Evolutionary conservation across 2,329 filamentous ascomycete species (phyloP).

Genomic region (Diplodia scrobiculata): DNA sequence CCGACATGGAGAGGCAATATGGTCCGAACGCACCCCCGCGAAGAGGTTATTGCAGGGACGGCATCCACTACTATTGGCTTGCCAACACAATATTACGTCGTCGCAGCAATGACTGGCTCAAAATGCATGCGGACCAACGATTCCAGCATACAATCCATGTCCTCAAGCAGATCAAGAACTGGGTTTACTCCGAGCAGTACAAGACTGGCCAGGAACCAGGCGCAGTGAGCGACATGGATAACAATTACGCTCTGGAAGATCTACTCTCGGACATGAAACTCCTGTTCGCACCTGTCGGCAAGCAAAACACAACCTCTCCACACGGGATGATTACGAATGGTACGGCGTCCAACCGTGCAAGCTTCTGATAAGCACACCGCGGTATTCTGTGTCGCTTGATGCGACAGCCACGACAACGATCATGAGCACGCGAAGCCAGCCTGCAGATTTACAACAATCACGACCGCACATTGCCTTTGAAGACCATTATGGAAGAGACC

Average conservation of each 20-base stretch:
- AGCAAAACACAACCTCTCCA: slow-evolving; percentile 32
- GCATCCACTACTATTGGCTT: slow-evolving; percentile 72
- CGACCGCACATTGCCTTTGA: slow-evolving; percentile 19
- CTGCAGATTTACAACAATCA: slow-evolving; percentile 5
- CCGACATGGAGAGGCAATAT: slow-evolving; percentile 69
- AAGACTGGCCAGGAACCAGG: slow-evolving; percentile 68
- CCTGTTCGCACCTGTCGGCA: slow-evolving; percentile 64
- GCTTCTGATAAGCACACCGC: slow-evolving; percentile 15
- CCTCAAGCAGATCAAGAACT: slow-evolving; percentile 61
- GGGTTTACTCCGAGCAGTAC: slow-evolving; percentile 65
- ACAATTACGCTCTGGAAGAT: slow-evolving; percentile 64
- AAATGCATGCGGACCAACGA: slow-evolving; percentile 60
- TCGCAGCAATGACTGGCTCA: slow-evolving; percentile 54
- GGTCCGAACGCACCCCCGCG: slow-evolving; percentile 39
- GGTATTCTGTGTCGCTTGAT: slow-evolving; percentile 20
- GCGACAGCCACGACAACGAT: neutral
- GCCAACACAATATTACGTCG: slow-evolving; percentile 52
- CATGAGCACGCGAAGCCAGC: neutral
- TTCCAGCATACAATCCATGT: slow-evolving; percentile 63
- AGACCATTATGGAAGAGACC: slow-evolving; percentile 32
- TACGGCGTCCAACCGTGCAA: slow-evolving; percentile 1
- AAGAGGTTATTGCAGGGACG: slow-evolving; percentile 70
- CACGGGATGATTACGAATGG: slow-evolving; percentile 1
- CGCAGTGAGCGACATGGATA: slow-evolving; percentile 68
- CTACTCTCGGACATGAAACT: slow-evolving; percentile 71